Evolutionary conservation across 768 basidiomycete genomes (phyloP), one percentile per base, ranked within the genome.

Genomic region (Fomitopsis pulvina): DNA sequence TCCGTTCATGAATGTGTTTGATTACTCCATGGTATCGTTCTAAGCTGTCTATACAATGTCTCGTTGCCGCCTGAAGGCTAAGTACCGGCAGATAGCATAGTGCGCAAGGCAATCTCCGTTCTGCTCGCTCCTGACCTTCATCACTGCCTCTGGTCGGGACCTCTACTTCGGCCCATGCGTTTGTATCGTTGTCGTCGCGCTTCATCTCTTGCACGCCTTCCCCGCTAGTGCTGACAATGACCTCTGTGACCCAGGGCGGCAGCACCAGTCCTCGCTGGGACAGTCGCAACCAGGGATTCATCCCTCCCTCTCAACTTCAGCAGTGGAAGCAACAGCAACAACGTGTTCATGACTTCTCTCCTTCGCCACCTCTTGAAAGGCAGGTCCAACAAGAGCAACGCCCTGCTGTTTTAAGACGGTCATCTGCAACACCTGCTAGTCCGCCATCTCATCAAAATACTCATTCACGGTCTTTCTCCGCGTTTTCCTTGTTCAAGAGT

Each of bases 261-360:
- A 50, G 41, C 41, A 58, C 57, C 40, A 67, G 62, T 25, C 64
- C 67, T 6, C 61, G 66, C 48, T 71, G 68, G 68, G 68, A 68
- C 48, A 63, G 45, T 48, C 65, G 67, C 22, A 68, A 69, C 41
- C 58, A 61, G 24, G 65, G 63, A 46, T 70, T 71, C 51, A 59
- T 71, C 27, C 62, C 67, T 11, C 69, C 70, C 8, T 55, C 66
- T 16, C 66, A 65, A 34, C 64, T 69, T 2, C 66, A 66, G 41
- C 63, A 65, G 41, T 59, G 61, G 56, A 55, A 58, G 53, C 62
- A 64, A 48, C 54, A 59, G 46, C 61, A 65, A 43, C 45, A 60
- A 24, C 63, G 60, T 29, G 43, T 54, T 14, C 52, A 60, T 43
- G 34, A 45, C 22, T 53, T 54, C 27, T 41, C 54, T 21, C 42